phyloP scores from a whole-genome alignment of 371 early-diverging fungal genomes.

The Phascolomyces articulosus region DNA sequence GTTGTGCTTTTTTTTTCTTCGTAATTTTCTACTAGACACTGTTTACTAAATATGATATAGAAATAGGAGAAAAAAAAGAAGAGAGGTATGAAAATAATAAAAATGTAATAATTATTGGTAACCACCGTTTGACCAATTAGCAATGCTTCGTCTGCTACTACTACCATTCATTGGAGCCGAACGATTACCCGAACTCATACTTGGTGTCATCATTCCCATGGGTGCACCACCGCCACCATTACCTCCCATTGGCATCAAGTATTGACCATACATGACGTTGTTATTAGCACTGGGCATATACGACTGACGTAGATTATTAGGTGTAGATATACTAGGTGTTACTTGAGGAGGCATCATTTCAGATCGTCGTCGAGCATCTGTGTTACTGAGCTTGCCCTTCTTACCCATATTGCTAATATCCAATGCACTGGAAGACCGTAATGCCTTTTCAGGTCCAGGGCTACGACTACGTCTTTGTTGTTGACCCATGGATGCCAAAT shows the following conservation, averaged over 20 bases:
- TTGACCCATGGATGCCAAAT: not conserved
- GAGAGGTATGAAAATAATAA: too few species aligned
- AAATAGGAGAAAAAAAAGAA: too few species aligned
- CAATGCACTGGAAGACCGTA: not conserved
- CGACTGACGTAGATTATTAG: slow-evolving; percentile 8
- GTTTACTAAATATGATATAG: too few species aligned
- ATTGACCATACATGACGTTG: slow-evolving; percentile 7
- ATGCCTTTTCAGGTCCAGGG: slow-evolving; percentile 10
- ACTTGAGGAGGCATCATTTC: slow-evolving; percentile 26
- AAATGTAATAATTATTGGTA: not conserved
- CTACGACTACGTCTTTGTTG: slow-evolving; percentile 15
- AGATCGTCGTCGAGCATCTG: slow-evolving; percentile 23
- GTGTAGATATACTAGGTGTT: slow-evolving; percentile 19
- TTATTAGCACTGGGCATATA: not conserved
- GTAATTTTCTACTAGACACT: too few species aligned
- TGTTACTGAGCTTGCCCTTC: slow-evolving; percentile 9
- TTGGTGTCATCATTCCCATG: slow-evolving; percentile 8
- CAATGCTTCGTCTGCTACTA: not conserved
- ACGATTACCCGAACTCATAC: slow-evolving; percentile 7
- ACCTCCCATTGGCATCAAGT: slow-evolving; percentile 11
- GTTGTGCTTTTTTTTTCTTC: too few species aligned
- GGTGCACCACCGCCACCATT: slow-evolving; percentile 1
- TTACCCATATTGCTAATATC: not conserved
- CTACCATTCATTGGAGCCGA: not conserved
- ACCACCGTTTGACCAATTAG: not conserved